Evolutionary conservation across 345 rosid genomes (phyloP), one percentile per base, ranked within the genome.

Genomic region (Cardamine resedifolia): DNA sequence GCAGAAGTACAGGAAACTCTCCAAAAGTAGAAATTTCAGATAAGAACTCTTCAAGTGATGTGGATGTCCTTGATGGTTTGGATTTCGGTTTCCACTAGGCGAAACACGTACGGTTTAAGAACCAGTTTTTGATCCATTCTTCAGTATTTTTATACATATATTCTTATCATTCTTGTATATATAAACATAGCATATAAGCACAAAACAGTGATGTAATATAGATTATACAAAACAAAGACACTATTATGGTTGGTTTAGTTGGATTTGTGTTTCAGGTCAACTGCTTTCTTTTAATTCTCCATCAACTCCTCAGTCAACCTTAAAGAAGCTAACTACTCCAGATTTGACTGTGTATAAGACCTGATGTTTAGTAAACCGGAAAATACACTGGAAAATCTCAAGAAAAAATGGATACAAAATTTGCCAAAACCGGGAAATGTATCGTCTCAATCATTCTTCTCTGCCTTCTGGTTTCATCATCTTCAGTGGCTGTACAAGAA

Each of bases 1-100:
- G 94, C 76, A 86, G 73, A 81, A 91, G 99, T 68, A 71, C 84
- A 1, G 93, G 92, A 20, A 84, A 71, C 81, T 87, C 99, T 28
- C 98, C 93, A 2, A 69, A 45, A 50, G 79, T 56, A 4, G 24
- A 41, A 7, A 45, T n/a, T 53, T 73, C 76, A 34, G 75, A 70
- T 58, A 59, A 65, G 24, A 74, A 67, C 27, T 60, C 58, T 4
- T 41, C 78, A 41, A 80, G 73, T 66, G 60, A 71, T 34, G 78
- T 83, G 71, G 93, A 86, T 69, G 68, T 83, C 0, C 78, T 85
- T 62, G 90, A 88, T 59, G 90, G 93, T 64, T 69, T 86, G 78
- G 77, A 78, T 64, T 75, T 71, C 39, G 48, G 69, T 65, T 43
- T 36, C 52, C 60, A 64, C 10, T 67, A 70, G 47, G 34, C 27